Conservation (phyloP, 2,329 filamentous ascomycete species). For the Macroventuria anomochaeta region DNA sequence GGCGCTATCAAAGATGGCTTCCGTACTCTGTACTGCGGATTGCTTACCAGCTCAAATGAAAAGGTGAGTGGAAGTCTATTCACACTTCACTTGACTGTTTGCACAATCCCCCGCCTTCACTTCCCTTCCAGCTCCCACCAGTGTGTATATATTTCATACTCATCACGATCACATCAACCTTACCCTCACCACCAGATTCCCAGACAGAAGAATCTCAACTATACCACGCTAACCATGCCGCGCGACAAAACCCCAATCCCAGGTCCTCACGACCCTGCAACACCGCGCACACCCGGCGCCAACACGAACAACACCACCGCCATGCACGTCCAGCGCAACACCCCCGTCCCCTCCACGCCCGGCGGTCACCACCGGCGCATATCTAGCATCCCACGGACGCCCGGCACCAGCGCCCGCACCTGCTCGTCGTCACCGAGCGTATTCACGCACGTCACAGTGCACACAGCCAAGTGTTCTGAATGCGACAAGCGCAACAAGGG, state of each 20-base stretch:
- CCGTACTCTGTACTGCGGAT: no score
- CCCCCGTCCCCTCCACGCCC: slow-evolving; percentile 5
- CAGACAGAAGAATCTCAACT: not conserved
- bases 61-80: no score
- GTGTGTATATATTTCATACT: not conserved
- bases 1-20: no score
- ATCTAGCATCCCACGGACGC: slow-evolving; percentile 13
- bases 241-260: slow-evolving; percentile 6
- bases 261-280: not conserved
- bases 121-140: not conserved
- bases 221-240: not conserved
- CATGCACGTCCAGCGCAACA: slow-evolving; percentile 2
- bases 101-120: slow-evolving; percentile 1
- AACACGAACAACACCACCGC: not conserved
- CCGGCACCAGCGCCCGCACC: slow-evolving; percentile 7
- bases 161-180: not conserved
- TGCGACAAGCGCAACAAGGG: slow-evolving; percentile 44
- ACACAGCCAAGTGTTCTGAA: slow-evolving; percentile 48
- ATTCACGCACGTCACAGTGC: slow-evolving; percentile 34
- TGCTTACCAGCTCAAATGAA: no score
- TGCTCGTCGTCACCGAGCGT: slow-evolving; percentile 31
- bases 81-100: slow-evolving; percentile 2
- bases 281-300: not conserved
- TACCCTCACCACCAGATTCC: not conserved
- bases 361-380: slow-evolving; percentile 6